Percentiles rank a stretch among this genome's conserved stretches.
These are phyloP conservation scores for Candida montana DNA, from an alignment of 805 yeast genomes.

Conservation along the genomic window DNA sequence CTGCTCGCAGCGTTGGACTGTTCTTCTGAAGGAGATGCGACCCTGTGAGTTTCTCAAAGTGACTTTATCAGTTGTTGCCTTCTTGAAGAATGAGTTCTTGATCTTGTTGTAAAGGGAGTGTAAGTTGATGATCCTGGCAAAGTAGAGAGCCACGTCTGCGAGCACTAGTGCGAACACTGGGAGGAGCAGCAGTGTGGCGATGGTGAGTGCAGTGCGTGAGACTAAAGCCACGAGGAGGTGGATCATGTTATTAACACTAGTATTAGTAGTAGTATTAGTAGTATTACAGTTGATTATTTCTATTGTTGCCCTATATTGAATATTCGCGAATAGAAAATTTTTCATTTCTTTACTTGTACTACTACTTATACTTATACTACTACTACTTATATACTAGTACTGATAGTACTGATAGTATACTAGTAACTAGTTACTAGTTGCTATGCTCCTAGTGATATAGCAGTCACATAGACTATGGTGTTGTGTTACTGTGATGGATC, in stretches of 20 bases:
- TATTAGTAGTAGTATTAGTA: no score
- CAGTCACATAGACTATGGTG: no score
- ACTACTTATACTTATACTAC: no score
- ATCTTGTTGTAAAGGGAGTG: constrained; percentile 3
- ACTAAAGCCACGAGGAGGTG: background rate
- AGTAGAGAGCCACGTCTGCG: constrained; percentile 18
- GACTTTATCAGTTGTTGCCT: no score
- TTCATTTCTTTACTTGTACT: background rate
- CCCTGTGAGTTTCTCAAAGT: constrained; percentile 5
- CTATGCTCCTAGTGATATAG: no score
- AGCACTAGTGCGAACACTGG: constrained; percentile 13
- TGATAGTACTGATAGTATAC: no score
- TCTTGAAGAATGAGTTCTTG: background rate
- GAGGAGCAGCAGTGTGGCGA: constrained; percentile 5
- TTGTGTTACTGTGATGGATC: no score
- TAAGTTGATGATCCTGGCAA: constrained; percentile 11
- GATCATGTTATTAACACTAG: background rate
- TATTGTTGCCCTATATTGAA: no score
- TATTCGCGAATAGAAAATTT: constrained; percentile 9
- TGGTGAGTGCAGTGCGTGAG: background rate
- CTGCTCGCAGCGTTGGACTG: constrained; percentile 12
- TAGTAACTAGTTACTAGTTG: no score
- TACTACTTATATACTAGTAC: no score
- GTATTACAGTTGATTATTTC: no score
- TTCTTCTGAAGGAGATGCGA: constrained; percentile 10